A percentile compares a stretch with the other conserved stretches of the same genome.
Conservation (phyloP, 2,329 filamentous ascomycete genomes). For the Phialocephala subalpina region DNA sequence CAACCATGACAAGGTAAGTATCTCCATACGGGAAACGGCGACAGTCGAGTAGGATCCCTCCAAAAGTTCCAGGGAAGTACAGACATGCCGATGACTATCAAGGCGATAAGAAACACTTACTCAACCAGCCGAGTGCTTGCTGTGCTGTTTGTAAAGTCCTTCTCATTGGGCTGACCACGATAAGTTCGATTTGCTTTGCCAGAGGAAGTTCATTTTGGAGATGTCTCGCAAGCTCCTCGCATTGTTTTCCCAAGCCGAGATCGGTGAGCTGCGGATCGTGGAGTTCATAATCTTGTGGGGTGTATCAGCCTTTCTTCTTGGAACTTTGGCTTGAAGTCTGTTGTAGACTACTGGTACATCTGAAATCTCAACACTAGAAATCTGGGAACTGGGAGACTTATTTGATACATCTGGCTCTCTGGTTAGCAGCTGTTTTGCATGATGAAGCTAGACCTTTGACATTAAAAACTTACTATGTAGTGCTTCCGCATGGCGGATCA, state of each 20-base stretch:
- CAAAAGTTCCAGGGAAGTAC: not conserved
- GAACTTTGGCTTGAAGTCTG: not conserved
- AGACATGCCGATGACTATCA: not conserved
- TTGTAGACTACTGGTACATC: not conserved
- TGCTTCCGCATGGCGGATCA: constrained; percentile 52
- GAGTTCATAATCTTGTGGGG: constrained; percentile 37
- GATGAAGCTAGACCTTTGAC: not conserved
- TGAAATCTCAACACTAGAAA: not conserved
- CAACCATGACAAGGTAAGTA: too few relatives aligned
- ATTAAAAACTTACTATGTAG: constrained; percentile 46
- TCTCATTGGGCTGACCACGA: constrained; percentile 44
- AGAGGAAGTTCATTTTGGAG: constrained; percentile 41
- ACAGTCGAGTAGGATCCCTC: too few relatives aligned
- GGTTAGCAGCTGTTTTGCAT: constrained; percentile 18
- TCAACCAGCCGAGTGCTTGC: constrained; percentile 42
- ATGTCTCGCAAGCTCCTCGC: constrained; percentile 32
- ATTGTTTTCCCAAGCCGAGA: constrained; percentile 37
- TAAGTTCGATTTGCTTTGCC: constrained; percentile 42
- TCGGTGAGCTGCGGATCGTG: constrained; percentile 39
- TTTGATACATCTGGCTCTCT: constrained; percentile 39
- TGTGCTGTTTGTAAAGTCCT: constrained; percentile 34
- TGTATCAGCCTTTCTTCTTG: constrained; percentile 30
- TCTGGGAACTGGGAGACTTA: constrained; percentile 37
- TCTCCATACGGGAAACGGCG: too few relatives aligned
- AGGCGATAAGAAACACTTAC: not conserved